Percentiles rank a stretch among this genome's conserved stretches.
These are phyloP conservation scores for Phytophthora citrophthora DNA, from an alignment of 352 stramenopile genomes.

Conservation along the genomic window DNA sequence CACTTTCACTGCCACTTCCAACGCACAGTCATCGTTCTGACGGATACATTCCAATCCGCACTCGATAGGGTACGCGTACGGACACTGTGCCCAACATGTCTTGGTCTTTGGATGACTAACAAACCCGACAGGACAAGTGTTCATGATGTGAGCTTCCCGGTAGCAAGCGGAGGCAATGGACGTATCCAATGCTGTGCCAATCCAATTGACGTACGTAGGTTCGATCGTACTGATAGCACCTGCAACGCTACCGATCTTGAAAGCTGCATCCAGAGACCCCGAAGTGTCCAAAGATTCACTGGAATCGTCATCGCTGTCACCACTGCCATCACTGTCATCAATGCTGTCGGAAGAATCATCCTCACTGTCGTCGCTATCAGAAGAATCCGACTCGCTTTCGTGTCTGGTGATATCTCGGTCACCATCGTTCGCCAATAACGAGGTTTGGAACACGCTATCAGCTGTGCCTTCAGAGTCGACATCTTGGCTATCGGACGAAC, in stretches of 20 bases:
- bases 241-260: constrained; percentile 7
- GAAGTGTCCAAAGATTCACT: background rate
- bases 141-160: constrained; percentile 37
- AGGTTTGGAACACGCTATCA: constrained; percentile 3
- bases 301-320: background rate
- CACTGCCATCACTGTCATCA: constrained; percentile 1
- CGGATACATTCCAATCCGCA: constrained; percentile 49
- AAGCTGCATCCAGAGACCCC: constrained; percentile 6
- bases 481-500: constrained; percentile 18
- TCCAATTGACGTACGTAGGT: constrained; percentile 34
- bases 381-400: background rate
- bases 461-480: constrained; percentile 1
- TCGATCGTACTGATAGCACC: constrained; percentile 33
- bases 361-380: background rate
- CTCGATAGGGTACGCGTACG: constrained; percentile 41
- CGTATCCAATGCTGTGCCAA: constrained; percentile 27
- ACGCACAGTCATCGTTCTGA: constrained; percentile 39
- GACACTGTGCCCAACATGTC: constrained; percentile 47
- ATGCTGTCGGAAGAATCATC: background rate
- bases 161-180: constrained; percentile 37
- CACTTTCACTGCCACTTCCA: constrained; percentile 30
- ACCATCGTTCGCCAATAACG: background rate
- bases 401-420: background rate
- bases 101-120: constrained; percentile 15
- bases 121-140: constrained; percentile 27